Percentiles rank a stretch among this genome's conserved stretches.
Conservation (phyloP, 225 moss, liverwort and hornwort species). For the Physcomitrium patens region DNA sequence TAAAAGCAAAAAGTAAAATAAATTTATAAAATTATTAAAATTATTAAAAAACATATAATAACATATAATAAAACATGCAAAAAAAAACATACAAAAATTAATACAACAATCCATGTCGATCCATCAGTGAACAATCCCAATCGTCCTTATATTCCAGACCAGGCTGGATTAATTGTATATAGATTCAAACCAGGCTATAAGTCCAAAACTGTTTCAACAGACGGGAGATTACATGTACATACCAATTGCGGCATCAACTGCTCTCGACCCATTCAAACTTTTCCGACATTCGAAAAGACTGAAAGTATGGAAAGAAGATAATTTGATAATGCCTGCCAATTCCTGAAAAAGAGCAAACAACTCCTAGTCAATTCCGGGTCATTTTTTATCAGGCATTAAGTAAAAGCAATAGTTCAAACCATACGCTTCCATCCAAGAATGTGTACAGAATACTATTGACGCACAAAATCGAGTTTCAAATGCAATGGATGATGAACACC, state of each 20-base stretch:
- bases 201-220: conserved; percentile 1
- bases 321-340: conserved; percentile 94
- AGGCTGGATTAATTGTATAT: not conserved
- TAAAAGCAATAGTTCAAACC: conserved; percentile 23
- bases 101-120: conserved; percentile 12
- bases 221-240: conserved; percentile 29
- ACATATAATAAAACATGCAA: too few relatives aligned
- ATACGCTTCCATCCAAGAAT: conserved; percentile 4
- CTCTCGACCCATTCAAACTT: conserved; percentile 85
- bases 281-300: conserved; percentile 98
- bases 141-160: not conserved
- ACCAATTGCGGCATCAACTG: conserved; percentile 83
- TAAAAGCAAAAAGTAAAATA: too few relatives aligned
- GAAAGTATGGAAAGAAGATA: conserved; percentile 89
- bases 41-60: too few relatives aligned
- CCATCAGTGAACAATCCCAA: conserved; percentile 23
- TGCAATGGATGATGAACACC: conserved; percentile 12
- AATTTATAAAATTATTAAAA: too few relatives aligned
- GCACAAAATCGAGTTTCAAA: conserved; percentile 9
- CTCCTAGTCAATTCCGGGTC: too few relatives aligned
- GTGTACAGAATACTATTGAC: conserved; percentile 1
- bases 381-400: conserved; percentile 22
- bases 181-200: conserved; percentile 12
- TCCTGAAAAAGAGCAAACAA: conserved; percentile 58
- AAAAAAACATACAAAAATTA: not conserved